These are phyloP conservation scores for Neurospora sp. DNA, from an alignment of 495 filamentous ascomycete species.

Conservation along the genomic window DNA sequence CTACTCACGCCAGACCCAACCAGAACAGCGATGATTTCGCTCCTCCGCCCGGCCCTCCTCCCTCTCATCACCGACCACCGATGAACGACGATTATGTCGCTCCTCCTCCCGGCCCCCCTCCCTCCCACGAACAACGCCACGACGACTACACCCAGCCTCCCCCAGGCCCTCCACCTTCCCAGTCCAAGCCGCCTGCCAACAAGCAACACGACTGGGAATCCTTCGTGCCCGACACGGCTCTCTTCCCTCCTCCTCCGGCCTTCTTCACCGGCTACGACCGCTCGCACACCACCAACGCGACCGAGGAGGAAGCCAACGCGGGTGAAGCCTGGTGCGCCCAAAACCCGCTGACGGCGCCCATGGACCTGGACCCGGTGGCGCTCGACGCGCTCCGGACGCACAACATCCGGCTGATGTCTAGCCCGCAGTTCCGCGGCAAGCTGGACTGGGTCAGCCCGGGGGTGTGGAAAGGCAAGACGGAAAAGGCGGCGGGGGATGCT, in stretches of 20 bases:
- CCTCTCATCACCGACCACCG: conserved; percentile 1
- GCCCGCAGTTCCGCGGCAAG: conserved; percentile 19
- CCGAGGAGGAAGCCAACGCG: conserved; percentile 53
- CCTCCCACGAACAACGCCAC: conserved; percentile 9
- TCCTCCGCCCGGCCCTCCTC: conserved; percentile 30
- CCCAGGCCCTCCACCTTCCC: conserved; percentile 39
- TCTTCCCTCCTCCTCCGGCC: conserved; percentile 73
- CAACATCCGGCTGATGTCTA: conserved; percentile 27
- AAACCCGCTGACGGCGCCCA: conserved; percentile 54
- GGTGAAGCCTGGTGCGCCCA: conserved; percentile 60
- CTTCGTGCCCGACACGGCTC: conserved; percentile 65
- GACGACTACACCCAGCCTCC: conserved; percentile 27
- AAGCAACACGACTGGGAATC: conserved; percentile 68
- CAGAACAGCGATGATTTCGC: conserved; percentile 12
- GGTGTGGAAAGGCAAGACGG: conserved; percentile 31
- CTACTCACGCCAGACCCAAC: not conserved
- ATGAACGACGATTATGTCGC: conserved; percentile 10
- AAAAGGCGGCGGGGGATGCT: conserved; percentile 31
- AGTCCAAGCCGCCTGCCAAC: conserved; percentile 11
- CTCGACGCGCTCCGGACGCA: conserved; percentile 19
- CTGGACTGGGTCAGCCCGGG: conserved; percentile 28
- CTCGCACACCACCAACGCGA: conserved; percentile 69
- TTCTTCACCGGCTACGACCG: conserved; percentile 49
- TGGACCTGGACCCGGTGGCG: conserved; percentile 35
- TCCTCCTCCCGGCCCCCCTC: conserved; percentile 28